phyloP scores from a whole-genome alignment of 2,329 filamentous ascomycete species.

The Alternaria sp. region DNA sequence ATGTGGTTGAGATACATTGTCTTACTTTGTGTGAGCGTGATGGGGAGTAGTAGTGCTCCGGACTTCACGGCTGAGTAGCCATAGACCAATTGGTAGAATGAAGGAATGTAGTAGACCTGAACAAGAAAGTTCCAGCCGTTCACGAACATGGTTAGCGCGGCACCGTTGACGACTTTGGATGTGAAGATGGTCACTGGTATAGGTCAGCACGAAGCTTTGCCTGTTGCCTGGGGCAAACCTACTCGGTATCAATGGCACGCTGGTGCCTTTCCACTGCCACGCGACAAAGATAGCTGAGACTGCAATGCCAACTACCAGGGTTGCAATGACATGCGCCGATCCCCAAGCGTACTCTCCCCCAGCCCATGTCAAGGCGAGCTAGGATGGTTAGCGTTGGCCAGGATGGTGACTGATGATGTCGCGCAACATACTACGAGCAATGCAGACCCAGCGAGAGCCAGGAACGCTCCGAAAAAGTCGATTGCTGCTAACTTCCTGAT shows the following conservation, averaged over 20 bases:
- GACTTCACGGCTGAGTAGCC: conserved; percentile 57
- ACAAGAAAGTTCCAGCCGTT: conserved; percentile 67
- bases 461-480: conserved; percentile 65
- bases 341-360: conserved; percentile 63
- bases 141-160: conserved; percentile 57
- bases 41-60: conserved; percentile 59
- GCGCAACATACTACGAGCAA: conserved; percentile 61
- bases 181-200: conserved; percentile 24
- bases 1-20: not conserved
- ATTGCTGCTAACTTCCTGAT: conserved; percentile 50
- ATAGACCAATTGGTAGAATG: conserved; percentile 67
- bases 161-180: conserved; percentile 25
- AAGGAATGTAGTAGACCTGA: conserved; percentile 66
- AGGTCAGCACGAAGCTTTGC: not conserved
- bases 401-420: not conserved
- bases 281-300: conserved; percentile 57
- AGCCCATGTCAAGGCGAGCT: conserved; percentile 61
- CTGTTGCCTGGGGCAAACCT: conserved; percentile 18
- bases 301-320: conserved; percentile 59
- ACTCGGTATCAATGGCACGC: conserved; percentile 65
- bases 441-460: conserved; percentile 60
- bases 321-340: conserved; percentile 58
- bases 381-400: not conserved
- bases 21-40: conserved; percentile 48
- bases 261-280: conserved; percentile 66